Evolutionary conservation across 352 stramenopile genomes (phyloP).

Genomic region (Saprolegnia parasitica): DNA sequence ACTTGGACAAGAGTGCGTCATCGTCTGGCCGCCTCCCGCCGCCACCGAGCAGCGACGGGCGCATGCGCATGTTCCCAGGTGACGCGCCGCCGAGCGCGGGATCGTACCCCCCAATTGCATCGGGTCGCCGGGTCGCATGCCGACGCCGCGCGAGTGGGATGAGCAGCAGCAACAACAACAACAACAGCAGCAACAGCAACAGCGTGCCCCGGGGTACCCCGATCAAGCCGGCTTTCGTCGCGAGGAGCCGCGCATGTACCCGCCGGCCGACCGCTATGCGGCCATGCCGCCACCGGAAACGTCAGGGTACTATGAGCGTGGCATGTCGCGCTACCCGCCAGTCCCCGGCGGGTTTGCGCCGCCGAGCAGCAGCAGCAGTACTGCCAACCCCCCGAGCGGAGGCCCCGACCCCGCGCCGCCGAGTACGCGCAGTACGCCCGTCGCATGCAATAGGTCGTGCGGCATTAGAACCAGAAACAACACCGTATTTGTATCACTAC

Average conservation of each 20-base stretch:
- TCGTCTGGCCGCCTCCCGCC: not conserved
- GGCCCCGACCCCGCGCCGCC: not conserved
- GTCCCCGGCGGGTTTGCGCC: not conserved
- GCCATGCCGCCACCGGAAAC: not conserved
- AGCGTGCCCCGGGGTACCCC: too few species aligned
- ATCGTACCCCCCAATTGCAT: not conserved
- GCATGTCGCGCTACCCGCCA: not conserved
- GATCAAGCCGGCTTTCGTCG: not conserved
- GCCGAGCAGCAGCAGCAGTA: too few species aligned
- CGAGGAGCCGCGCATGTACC: not conserved
- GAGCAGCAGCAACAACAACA: not conserved
- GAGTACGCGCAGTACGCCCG: not conserved
- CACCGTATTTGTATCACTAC: not conserved
- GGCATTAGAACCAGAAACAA: not conserved
- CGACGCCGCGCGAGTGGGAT: not conserved
- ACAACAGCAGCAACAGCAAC: too few species aligned
- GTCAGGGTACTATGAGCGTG: not conserved
- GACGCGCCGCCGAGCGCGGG: not conserved
- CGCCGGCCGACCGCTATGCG: not conserved
- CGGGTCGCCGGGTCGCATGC: not conserved
- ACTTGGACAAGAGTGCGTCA: slow-evolving; percentile 21
- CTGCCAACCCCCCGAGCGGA: not conserved
- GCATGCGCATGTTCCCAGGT: not conserved
- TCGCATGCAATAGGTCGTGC: not conserved
- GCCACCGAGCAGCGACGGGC: not conserved